Base-by-base conservation (phyloP, 768 basidiomycete species). In the Boletus pseudopeckii region DNA sequence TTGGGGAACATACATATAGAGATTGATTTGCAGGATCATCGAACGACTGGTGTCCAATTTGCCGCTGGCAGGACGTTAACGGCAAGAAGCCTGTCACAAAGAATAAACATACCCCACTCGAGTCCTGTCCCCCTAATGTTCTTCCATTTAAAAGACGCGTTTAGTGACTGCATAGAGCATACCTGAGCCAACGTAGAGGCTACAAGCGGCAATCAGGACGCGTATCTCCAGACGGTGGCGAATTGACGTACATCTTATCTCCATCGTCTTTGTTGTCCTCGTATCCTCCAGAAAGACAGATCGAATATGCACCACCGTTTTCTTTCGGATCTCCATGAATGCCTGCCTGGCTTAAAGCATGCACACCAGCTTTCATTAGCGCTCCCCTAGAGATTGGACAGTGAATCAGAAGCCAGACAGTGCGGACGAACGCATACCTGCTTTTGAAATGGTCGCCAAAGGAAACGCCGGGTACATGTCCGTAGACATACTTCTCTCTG, bases 211-310 rank as follows among this genome's bases (percentile, higher is more conserved):
- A 2, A 22, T 56, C 34, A 65, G 55, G 33, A 40, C 9, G 24
- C 20, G 18, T 42, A 38, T n/a, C 15, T 15, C 37, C 22, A 11
- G 36, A 53, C 7, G 11, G 39, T 30, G 17, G n/a, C 2, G 24
- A 40, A 24, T 28, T 32, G 53, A 56, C 73, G 5, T 55, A 77
- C 75, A 77, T 73, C 7, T 5, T 67, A 0, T 74, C 67, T 30
- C 77, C 76, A 0, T 40, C 1, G 32, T 77, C 76, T 2, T 45
- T n/a, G 52, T 77, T 71, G 57, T 78, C 77, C 42, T 74, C 71
- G 39, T 77, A 77, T 7, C 74, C 74, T 14, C 60, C 68, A 36
- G 77, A 74, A 17, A 77, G 41, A 17, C 76, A 76, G 20, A 78
- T 68, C 14, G 77, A 78, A 48, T 63, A 76, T 8, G 75, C 74